Percentiles rank a stretch among this genome's conserved stretches.
Conservation (phyloP, 2,329 filamentous ascomycete genomes). For the Coniella vitis region DNA sequence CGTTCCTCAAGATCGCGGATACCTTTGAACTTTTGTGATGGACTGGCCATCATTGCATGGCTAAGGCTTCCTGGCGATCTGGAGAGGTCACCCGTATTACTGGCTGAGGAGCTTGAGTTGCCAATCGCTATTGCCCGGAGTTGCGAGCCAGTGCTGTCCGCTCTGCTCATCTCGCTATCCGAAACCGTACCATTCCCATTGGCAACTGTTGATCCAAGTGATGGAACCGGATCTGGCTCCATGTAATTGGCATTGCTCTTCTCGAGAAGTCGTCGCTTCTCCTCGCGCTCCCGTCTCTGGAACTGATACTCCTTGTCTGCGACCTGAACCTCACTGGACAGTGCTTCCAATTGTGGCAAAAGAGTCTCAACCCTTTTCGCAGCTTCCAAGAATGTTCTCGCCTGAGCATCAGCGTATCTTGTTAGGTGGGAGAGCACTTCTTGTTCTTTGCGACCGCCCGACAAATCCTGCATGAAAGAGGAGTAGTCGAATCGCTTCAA, state of each 20-base stretch:
- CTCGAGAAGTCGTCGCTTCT: slow-evolving; percentile 83
- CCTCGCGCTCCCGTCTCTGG: slow-evolving; percentile 87
- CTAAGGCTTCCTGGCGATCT: slow-evolving; percentile 51
- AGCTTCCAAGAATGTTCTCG: slow-evolving; percentile 71
- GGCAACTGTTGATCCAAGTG: slow-evolving; percentile 20
- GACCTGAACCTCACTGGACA: slow-evolving; percentile 82
- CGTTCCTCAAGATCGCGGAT: slow-evolving; percentile 89
- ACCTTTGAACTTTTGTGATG: slow-evolving; percentile 70
- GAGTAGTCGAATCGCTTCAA: slow-evolving; percentile 98
- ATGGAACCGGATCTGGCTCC: slow-evolving; percentile 54
- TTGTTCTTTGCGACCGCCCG: slow-evolving; percentile 96
- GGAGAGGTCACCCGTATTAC: slow-evolving; percentile 37
- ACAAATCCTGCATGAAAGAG: slow-evolving; percentile 98
- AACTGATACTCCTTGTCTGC: slow-evolving; percentile 97
- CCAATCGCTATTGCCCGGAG: slow-evolving; percentile 47
- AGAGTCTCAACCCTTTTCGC: slow-evolving; percentile 83
- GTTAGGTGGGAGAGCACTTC: slow-evolving; percentile 93
- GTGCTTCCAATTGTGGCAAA: slow-evolving; percentile 81
- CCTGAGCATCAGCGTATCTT: slow-evolving; percentile 86
- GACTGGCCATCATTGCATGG: slow-evolving; percentile 41
- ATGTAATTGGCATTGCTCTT: slow-evolving; percentile 72
- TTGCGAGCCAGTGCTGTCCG: slow-evolving; percentile 69
- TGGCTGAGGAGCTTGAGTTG: slow-evolving; percentile 28
- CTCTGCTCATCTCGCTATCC: slow-evolving; percentile 64
- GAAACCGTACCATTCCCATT: slow-evolving; percentile 47